Percentiles rank a stretch among this genome's conserved stretches.
Evolutionary conservation across 1,284 basidiomycete species (phyloP).

Genomic region (Cystobasidium slooffiae): DNA sequence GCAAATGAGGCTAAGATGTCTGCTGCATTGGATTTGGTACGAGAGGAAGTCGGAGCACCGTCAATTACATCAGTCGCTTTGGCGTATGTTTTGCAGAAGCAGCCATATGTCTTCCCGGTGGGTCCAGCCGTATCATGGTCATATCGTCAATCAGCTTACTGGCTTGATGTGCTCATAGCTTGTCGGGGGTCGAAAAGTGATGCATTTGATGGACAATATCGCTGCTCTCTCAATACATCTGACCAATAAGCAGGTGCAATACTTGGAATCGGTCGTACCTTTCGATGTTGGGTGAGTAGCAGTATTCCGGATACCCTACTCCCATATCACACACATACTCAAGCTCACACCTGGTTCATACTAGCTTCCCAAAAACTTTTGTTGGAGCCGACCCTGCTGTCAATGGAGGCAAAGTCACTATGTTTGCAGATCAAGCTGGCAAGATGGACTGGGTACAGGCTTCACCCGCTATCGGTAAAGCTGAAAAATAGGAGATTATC

Average conservation of each 20-base stretch:
- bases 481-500: neutral
- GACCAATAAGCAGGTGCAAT: constrained; percentile 59
- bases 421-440: constrained; percentile 1
- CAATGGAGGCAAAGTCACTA: neutral
- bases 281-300: constrained; percentile 46
- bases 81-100: constrained; percentile 35
- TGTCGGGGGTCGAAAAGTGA: constrained; percentile 63
- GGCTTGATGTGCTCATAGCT: constrained; percentile 45
- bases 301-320: neutral
- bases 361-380: neutral
- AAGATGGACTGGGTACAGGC: neutral
- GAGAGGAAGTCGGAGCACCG: constrained; percentile 44
- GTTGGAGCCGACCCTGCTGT: neutral
- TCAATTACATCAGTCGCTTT: constrained; percentile 33
- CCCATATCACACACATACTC: neutral
- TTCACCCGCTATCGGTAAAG: neutral
- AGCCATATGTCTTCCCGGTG: constrained; percentile 33
- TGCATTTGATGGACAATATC: constrained; percentile 62
- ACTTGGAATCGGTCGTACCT: constrained; percentile 52
- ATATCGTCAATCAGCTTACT: neutral
- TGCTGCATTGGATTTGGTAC: constrained; percentile 50
- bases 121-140: neutral
- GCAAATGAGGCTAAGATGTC: constrained; percentile 53
- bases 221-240: constrained; percentile 61
- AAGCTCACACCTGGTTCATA: neutral